A percentile compares a stretch with the other conserved stretches of the same genome.
phyloP scores from a whole-genome alignment of 2,329 filamentous ascomycete genomes.

The Cladosporium sp. region DNA sequence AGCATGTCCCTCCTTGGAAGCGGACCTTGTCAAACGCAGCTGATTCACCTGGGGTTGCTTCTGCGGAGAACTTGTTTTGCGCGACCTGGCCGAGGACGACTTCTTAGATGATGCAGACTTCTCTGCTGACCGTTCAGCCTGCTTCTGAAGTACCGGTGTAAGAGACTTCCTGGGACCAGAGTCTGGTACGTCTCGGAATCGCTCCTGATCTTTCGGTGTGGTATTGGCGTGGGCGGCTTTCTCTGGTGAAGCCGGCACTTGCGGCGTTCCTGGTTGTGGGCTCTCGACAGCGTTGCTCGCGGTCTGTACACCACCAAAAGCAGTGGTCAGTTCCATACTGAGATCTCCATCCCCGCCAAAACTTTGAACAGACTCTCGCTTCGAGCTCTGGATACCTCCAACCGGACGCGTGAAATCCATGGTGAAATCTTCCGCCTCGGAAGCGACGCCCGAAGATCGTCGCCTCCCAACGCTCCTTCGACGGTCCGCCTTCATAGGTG shows the following conservation, averaged over 20 bases:
- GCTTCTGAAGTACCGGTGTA: conserved; percentile 30
- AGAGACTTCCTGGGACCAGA: conserved; percentile 28
- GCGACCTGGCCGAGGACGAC: conserved; percentile 13
- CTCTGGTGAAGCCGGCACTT: conserved; percentile 44
- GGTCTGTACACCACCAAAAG: conserved; percentile 38
- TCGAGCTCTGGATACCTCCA: conserved; percentile 34
- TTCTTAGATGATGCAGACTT: conserved; percentile 16
- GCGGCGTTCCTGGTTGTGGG: conserved; percentile 27
- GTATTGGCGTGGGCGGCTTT: conserved; percentile 29
- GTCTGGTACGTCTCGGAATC: conserved; percentile 50
- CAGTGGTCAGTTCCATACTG: conserved; percentile 49
- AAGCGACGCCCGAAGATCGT: conserved; percentile 29
- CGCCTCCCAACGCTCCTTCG: conserved; percentile 30
- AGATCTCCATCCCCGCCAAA: conserved; percentile 41
- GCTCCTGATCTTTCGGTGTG: conserved; percentile 52
- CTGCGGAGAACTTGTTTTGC: conserved; percentile 1
- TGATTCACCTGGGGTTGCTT: neutral
- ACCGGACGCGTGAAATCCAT: conserved; percentile 54
- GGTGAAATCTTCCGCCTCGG: conserved; percentile 40
- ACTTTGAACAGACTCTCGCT: conserved; percentile 19
- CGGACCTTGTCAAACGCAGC: neutral
- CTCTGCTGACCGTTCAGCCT: conserved; percentile 21
- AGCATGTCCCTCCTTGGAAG: neutral
- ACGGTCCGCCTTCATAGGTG: conserved; percentile 22
- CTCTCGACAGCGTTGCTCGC: conserved; percentile 23